These are phyloP conservation scores for Macrotyloma uniflorum DNA, from an alignment of 306 rosid genomes.

Conservation along the genomic window DNA sequence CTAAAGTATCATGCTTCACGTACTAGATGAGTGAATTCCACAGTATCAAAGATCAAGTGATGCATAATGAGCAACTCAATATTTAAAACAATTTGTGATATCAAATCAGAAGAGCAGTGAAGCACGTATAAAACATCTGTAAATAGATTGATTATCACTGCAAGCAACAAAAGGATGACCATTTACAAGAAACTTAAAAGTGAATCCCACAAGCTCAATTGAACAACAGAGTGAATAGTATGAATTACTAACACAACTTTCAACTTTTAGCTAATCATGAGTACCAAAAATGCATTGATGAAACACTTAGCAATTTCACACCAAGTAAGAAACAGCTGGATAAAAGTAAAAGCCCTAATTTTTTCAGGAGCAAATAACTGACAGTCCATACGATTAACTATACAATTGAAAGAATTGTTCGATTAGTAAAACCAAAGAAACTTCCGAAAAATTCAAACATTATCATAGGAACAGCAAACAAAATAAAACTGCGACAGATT, in stretches of 20 bases:
- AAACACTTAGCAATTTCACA: conserved; percentile 26
- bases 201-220: conserved; percentile 22
- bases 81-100: background rate
- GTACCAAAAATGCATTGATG: background rate
- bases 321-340: conserved; percentile 14
- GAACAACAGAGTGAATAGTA: background rate
- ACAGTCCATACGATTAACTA: background rate
- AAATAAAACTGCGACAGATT: conserved; percentile 34
- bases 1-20: background rate
- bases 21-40: conserved; percentile 14
- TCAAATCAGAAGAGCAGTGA: background rate
- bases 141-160: conserved; percentile 26
- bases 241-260: conserved; percentile 20
- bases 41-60: background rate
- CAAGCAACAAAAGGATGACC: conserved; percentile 15
- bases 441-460: background rate
- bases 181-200: conserved; percentile 31
- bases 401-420: conserved; percentile 24
- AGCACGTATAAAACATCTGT: background rate
- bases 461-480: conserved; percentile 26
- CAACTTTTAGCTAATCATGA: conserved; percentile 20
- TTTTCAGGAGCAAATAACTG: conserved; percentile 20
- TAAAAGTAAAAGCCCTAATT: conserved; percentile 40
- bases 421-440: conserved; percentile 33
- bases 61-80: background rate